phyloP scores from a whole-genome alignment of 2,329 filamentous ascomycete genomes.

The Berkeleyomyces rouxiae region DNA sequence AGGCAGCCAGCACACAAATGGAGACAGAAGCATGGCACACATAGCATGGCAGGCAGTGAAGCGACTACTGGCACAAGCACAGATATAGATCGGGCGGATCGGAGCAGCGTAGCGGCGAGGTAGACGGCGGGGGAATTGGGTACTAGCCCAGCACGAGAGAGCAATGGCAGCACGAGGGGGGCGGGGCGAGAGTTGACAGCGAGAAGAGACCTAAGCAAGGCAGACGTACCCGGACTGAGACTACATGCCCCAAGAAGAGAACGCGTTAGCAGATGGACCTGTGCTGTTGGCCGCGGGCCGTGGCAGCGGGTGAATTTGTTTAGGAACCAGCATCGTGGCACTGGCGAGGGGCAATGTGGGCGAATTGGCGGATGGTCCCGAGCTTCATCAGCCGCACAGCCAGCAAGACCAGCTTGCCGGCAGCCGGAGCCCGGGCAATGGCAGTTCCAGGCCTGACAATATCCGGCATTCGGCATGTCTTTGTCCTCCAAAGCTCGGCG shows the following conservation, averaged over 20 bases:
- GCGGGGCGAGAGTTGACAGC: neutral
- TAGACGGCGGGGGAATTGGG: neutral
- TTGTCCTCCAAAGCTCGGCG: too few relatives aligned
- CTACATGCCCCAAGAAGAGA: conserved; percentile 23
- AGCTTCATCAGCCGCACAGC: too few relatives aligned
- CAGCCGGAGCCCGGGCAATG: too few relatives aligned
- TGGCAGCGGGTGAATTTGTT: neutral
- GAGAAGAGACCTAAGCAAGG: neutral
- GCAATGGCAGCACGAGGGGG: neutral
- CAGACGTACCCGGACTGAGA: conserved; percentile 52
- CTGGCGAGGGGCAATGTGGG: too few relatives aligned
- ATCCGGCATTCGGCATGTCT: too few relatives aligned
- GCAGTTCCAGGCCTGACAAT: too few relatives aligned
- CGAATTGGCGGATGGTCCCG: too few relatives aligned
- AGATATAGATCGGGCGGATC: neutral
- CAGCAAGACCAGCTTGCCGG: too few relatives aligned
- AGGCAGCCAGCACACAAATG: neutral
- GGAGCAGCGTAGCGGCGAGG: neutral
- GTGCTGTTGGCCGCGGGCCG: neutral
- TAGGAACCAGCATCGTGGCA: neutral
- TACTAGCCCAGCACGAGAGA: neutral
- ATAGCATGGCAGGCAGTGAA: too few relatives aligned
- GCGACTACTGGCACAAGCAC: neutral
- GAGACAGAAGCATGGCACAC: neutral
- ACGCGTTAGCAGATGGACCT: neutral